Evolutionary conservation across 139 green algal species (phyloP).

Genomic region (Axilococcus clingmanii): DNA sequence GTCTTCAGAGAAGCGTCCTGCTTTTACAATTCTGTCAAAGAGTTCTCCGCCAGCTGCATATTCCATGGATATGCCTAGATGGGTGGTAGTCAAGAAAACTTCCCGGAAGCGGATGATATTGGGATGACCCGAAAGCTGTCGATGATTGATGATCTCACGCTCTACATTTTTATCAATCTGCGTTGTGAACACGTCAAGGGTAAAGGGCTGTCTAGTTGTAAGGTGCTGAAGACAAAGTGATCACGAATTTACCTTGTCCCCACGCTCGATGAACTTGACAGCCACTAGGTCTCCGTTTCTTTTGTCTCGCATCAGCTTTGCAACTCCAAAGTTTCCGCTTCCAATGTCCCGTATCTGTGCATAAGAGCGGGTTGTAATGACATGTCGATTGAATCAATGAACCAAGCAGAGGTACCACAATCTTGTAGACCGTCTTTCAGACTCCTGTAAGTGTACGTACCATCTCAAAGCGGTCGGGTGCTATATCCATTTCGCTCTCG

Average conservation of each 20-base stretch:
- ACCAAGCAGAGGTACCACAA: no score
- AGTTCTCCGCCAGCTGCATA: constrained; percentile 82
- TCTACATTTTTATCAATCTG: constrained; percentile 98
- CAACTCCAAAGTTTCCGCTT: constrained; percentile 89
- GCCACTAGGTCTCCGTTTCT: constrained; percentile 58
- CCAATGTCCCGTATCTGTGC: constrained; percentile 66
- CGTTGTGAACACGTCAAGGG: neutral
- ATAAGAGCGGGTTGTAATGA: neutral
- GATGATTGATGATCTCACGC: constrained; percentile 96
- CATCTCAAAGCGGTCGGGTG: neutral
- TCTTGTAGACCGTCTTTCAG: no score
- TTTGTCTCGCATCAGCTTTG: constrained; percentile 60
- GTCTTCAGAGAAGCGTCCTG: constrained; percentile 86
- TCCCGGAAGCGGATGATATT: constrained; percentile 96
- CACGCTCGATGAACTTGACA: constrained; percentile 74
- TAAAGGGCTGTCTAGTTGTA: neutral
- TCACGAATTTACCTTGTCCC: constrained; percentile 48
- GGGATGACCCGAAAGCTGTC: constrained; percentile 76
- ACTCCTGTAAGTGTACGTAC: constrained; percentile 3
- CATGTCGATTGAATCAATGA: neutral
- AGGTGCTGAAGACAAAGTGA: neutral
- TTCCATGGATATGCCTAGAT: constrained; percentile 78
- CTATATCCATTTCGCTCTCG: constrained; percentile 5
- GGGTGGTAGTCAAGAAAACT: constrained; percentile 58
- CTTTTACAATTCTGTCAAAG: constrained; percentile 91